Evolutionary conservation across 768 basidiomycete species (phyloP), one percentile per base, ranked within the genome.

Genomic region (Calocera viscosa): DNA sequence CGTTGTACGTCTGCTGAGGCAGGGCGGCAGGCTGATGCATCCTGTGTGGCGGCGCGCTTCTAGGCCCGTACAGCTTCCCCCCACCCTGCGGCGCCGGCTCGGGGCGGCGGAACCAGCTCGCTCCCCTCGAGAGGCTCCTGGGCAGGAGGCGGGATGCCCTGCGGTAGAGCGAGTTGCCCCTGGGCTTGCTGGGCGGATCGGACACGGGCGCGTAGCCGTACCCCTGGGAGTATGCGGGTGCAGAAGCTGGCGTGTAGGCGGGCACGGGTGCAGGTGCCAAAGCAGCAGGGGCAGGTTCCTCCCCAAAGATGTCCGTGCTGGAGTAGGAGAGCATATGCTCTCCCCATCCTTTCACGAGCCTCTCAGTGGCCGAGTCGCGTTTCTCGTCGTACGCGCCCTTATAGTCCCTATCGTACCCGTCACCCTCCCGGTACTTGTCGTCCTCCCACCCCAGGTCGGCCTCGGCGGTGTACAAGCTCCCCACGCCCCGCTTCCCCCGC

Each of bases 221-320:
- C 43, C 19, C 5, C 43, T 47, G 24, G 5, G 24, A 5, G 8
- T 3, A 47, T 8, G 24, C 43, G 8, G 19, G 19, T 8, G 24
- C 43, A 5, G 19, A 19, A 8, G 19, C 24, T 47, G 43, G 43
- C 26, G 53, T 16, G 30, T 11, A 60, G 5, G 53, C 53, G 53
- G 11, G 24, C 43, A 19, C 8, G 8, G 16, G 43, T 19, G 19
- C 43, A 7, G 43, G 19, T n/a, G n/a, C n/a, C n/a, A n/a, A n/a
- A n/a, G n/a, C n/a, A n/a, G n/a, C n/a, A n/a, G n/a, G n/a, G n/a
- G n/a, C n/a, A 19, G 43, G 43, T 19, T 60, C 53, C 53, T 60
- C 53, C 5, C 26, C 53, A 19, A 60, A 60, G 53, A 60, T 60
- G 53, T 60, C 53, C 26, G 53, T 60, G 30, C 53, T 60, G 5